A percentile compares a stretch with the other conserved stretches of the same genome.
phyloP scores from a whole-genome alignment of 2,329 filamentous ascomycete genomes.

The Neofusicoccum sp. region DNA sequence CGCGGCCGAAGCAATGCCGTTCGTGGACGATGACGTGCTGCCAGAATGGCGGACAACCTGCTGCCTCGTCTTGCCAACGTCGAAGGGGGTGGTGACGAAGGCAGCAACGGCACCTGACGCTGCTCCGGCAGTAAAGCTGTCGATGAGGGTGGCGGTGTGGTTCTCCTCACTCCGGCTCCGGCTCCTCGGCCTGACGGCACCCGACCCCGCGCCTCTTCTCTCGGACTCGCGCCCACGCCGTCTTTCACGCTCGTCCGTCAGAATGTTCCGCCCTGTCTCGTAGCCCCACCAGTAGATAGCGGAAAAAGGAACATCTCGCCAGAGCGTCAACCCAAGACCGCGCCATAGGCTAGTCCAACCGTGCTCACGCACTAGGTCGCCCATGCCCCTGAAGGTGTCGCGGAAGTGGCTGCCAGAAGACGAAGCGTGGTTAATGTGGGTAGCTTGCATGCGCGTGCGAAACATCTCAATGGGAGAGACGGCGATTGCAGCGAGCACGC shows the following conservation, averaged over 20 bases:
- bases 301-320: slow-evolving; percentile 96
- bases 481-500: slow-evolving; percentile 74
- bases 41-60: slow-evolving; percentile 70
- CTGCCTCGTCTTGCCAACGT: slow-evolving; percentile 93
- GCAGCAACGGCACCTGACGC: slow-evolving; percentile 81
- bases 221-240: slow-evolving; percentile 31
- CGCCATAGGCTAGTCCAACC: slow-evolving; percentile 87
- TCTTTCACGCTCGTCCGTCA: slow-evolving; percentile 65
- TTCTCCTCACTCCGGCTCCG: slow-evolving; percentile 57
- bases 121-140: slow-evolving; percentile 86
- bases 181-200: slow-evolving; percentile 29
- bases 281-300: slow-evolving; percentile 99
- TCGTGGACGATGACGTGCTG: not conserved
- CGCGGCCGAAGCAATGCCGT: slow-evolving; percentile 32
- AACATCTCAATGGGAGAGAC: slow-evolving; percentile 95
- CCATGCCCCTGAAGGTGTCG: slow-evolving; percentile 72
- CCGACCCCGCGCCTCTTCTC: slow-evolving; percentile 31
- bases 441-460: slow-evolving; percentile 85
- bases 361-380: slow-evolving; percentile 72
- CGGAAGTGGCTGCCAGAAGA: slow-evolving; percentile 62
- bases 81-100: slow-evolving; percentile 88
- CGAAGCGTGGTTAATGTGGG: slow-evolving; percentile 42
- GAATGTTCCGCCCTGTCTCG: slow-evolving; percentile 70
- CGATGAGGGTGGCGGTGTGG: slow-evolving; percentile 73
- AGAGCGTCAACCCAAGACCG: slow-evolving; percentile 84